Evolutionary conservation across 2,329 filamentous ascomycete species (phyloP), one percentile per base, ranked within the genome.

Genomic region (Paraphaeosphaeria sporulosa): DNA sequence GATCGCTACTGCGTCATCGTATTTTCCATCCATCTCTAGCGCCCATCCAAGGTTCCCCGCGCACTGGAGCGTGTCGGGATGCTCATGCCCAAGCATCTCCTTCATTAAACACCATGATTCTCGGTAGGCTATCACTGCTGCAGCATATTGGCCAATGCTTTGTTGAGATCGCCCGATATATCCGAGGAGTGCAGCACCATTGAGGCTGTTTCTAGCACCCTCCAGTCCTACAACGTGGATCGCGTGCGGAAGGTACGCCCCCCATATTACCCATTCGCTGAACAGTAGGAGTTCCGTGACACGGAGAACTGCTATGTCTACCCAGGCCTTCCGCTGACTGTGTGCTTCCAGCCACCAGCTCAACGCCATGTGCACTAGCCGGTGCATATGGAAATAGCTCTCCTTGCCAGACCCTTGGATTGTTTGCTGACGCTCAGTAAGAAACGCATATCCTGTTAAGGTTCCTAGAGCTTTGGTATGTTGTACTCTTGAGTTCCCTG

Each of bases 151-250:
- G 34, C 60, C 57, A 19, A 48, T 36, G 13, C 0, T 36, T 42
- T 19, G n/a, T 57, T 62, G 57, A 50, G 57, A 62, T 12, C 17
- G 27, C 23, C 47, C 60, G 60, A 60, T 57, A 25, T 53, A 46
- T 34, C 57, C 57, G 21, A 62, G 25, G 27, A 62, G 43, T 17
- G 17, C 17, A 40, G 38, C 38, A 19, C 38, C 4, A 40, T 1
- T 34, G 30, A 43, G 27, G 36, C 52, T n/a, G 21, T 5, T 40
- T 40, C n/a, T 40, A 40, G 49, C 23, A 17, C 58, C 30, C 46
- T 27, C 38, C 60, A 59, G 71, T 4, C 40, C 53, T 21, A 59
- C 47, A 8, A 62, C 47, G 34, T 60, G 53, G 17, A 59, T 53
- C 53, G 59, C 61, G 38, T 62, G 59, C 43, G 61, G 58, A n/a